Base-by-base conservation (phyloP, 2,329 filamentous ascomycete species). In the Kalaharituber pfeilii region DNA sequence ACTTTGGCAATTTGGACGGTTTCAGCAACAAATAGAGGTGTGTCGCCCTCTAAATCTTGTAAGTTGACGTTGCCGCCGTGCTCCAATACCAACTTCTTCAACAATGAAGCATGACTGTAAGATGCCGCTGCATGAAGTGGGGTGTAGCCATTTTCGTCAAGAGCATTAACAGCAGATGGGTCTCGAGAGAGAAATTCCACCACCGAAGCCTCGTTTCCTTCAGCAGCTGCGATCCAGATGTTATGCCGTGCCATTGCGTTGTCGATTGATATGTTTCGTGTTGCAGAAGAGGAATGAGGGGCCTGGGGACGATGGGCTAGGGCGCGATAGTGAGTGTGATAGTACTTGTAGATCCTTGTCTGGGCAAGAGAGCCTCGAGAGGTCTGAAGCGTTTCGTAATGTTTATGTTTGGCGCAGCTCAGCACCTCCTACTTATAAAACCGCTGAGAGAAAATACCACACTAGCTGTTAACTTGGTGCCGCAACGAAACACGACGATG, bases 61-160 rank as follows among this genome's bases (percentile, higher is more conserved):
- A 95, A 72, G 66, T 95, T 82, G 49, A 87, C 77, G 57, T 88
- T 73, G 24, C 89, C 88, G 11, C 79, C 70, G 69, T 88, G 86
- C 29, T 89, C 84, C 49, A 73, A 73, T 26, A 94, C 74, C 5
- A 98, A 75, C 0, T 78, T 69, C 56, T 84, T 81, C 15, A 95
- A 75, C 15, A 98, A 79, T 53, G 84, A 78, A 29, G 86, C 71
- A 66, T 96, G 88, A 66, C 82, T 84, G 74, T 98, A 98, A 62
- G 88, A 95, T 18, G 86, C 82, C 15, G 89, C 86, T 52, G 91
- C 91, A 69, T 98, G 91, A 50, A 96, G 73, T 25, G 96, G 79
- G 49, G 87, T 94, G 72, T 98, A 98, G n/a, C n/a, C n/a, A n/a
- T n/a, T n/a, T n/a, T n/a, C n/a, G 68, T 98, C 91, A 70, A 94